Evolutionary conservation across 257 asterid species (phyloP).

Genomic region (Scutellaria baicalensis): DNA sequence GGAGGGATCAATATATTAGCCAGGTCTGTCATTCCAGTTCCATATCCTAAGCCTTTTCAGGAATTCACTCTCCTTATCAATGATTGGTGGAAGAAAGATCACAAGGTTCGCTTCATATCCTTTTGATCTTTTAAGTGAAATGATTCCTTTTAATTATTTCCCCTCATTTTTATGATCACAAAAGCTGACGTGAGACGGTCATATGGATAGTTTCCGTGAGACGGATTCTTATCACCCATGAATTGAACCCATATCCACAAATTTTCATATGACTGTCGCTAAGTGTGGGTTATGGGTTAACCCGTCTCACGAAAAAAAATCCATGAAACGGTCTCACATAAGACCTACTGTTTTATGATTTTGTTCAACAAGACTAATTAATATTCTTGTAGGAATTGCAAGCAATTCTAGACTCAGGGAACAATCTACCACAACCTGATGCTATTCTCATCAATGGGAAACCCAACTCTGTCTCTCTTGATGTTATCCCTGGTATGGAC

Average conservation of each 20-base stretch:
- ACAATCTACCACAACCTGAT: slow-evolving; percentile 43
- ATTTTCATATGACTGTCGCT: too few relatives aligned
- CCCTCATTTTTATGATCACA: too few relatives aligned
- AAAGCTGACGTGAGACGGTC: too few relatives aligned
- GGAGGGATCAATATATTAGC: slow-evolving; percentile 65
- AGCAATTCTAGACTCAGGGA: slow-evolving; percentile 43
- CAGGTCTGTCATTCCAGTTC: slow-evolving; percentile 62
- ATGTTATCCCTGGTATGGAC: slow-evolving; percentile 43
- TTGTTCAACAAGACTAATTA: background rate
- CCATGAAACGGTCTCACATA: too few relatives aligned
- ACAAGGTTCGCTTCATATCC: slow-evolving; percentile 64
- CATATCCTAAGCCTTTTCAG: slow-evolving; percentile 52
- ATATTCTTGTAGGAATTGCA: slow-evolving; percentile 40
- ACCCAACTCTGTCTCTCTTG: slow-evolving; percentile 29
- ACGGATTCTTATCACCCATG: too few relatives aligned
- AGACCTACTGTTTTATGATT: too few relatives aligned
- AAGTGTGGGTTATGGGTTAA: too few relatives aligned
- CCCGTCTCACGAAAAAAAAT: too few relatives aligned
- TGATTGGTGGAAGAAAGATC: slow-evolving; percentile 83
- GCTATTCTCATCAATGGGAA: slow-evolving; percentile 69
- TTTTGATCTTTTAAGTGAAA: background rate
- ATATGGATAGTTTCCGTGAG: too few relatives aligned
- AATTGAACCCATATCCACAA: too few relatives aligned
- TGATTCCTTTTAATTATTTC: too few relatives aligned
- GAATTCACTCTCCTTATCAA: slow-evolving; percentile 48